Conservation (phyloP, 2,329 filamentous ascomycete species). For the Raffaelea ambrosiae region DNA sequence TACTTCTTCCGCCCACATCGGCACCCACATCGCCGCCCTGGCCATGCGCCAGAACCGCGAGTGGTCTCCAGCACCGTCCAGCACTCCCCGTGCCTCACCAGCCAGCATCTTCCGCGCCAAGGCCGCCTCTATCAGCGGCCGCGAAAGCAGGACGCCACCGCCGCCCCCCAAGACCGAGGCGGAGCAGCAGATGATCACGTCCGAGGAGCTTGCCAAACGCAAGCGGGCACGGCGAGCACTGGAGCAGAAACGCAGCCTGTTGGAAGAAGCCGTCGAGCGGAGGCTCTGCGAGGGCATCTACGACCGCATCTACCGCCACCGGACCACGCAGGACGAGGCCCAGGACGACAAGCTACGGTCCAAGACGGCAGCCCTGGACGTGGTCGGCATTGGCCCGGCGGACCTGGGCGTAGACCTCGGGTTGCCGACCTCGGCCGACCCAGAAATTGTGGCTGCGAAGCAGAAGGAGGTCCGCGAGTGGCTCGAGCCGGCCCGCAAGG, state of each 20-base stretch:
- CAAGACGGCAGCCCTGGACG: slow-evolving; percentile 77
- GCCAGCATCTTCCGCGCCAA: slow-evolving; percentile 49
- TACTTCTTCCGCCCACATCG: slow-evolving; percentile 70
- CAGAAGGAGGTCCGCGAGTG: slow-evolving; percentile 62
- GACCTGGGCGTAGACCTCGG: slow-evolving; percentile 76
- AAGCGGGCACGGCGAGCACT: slow-evolving; percentile 70
- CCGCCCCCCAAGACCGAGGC: slow-evolving; percentile 20
- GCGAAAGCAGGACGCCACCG: slow-evolving; percentile 38
- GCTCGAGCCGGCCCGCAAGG: slow-evolving; percentile 61
- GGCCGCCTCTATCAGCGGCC: slow-evolving; percentile 36
- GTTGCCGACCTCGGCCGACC: slow-evolving; percentile 38
- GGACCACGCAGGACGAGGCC: slow-evolving; percentile 86
- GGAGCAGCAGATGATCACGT: slow-evolving; percentile 81
- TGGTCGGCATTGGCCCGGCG: slow-evolving; percentile 84
- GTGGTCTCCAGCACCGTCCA: slow-evolving; percentile 43
- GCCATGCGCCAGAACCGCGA: slow-evolving; percentile 67
- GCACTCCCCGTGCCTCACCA: slow-evolving; percentile 47
- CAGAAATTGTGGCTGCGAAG: slow-evolving; percentile 50
- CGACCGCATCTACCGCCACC: slow-evolving; percentile 80
- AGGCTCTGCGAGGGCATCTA: slow-evolving; percentile 81
- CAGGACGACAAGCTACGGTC: slow-evolving; percentile 91
- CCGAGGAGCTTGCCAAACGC: slow-evolving; percentile 71
- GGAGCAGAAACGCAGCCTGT: slow-evolving; percentile 63
- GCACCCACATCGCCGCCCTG: slow-evolving; percentile 76
- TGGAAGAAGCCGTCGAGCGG: slow-evolving; percentile 89